Evolutionary conservation across 352 stramenopile genomes (phyloP).

Genomic region (Phytopythium mirpurense): DNA sequence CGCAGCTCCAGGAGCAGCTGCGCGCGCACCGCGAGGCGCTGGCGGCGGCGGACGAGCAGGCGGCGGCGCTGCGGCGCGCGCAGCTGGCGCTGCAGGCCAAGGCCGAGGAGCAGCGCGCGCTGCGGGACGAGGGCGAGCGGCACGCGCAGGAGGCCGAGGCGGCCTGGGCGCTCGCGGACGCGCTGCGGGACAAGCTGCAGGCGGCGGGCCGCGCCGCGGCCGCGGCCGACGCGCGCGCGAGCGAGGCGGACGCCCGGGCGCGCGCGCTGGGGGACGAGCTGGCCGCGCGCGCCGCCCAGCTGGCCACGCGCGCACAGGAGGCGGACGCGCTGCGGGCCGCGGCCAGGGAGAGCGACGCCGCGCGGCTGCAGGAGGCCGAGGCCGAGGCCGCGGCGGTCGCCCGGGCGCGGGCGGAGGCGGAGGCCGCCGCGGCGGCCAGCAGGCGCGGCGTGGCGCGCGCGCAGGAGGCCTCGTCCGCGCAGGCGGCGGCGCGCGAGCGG

Average conservation of each 20-base stretch:
- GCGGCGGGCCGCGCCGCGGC: slow-evolving; percentile 27
- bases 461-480: slow-evolving; percentile 10
- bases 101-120: slow-evolving; percentile 35
- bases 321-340: slow-evolving; percentile 36
- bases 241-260: slow-evolving; percentile 44
- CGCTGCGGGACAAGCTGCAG: slow-evolving; percentile 56
- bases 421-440: slow-evolving; percentile 23
- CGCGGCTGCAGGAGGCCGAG: slow-evolving; percentile 29
- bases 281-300: slow-evolving; percentile 30
- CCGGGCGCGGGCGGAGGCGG: background rate
- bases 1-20: slow-evolving; percentile 56
- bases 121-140: slow-evolving; percentile 30
- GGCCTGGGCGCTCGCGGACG: slow-evolving; percentile 19
- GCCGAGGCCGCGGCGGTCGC: slow-evolving; percentile 11
- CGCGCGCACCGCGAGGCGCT: slow-evolving; percentile 39
- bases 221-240: slow-evolving; percentile 21
- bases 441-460: slow-evolving; percentile 7
- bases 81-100: slow-evolving; percentile 37
- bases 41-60: slow-evolving; percentile 40
- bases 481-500: slow-evolving; percentile 19
- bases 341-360: slow-evolving; percentile 16
- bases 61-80: slow-evolving; percentile 45
- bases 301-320: slow-evolving; percentile 47
- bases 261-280: slow-evolving; percentile 43
- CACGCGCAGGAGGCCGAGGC: slow-evolving; percentile 29